Conservation (phyloP, 495 filamentous ascomycete genomes). For the Xylaria longipes region DNA sequence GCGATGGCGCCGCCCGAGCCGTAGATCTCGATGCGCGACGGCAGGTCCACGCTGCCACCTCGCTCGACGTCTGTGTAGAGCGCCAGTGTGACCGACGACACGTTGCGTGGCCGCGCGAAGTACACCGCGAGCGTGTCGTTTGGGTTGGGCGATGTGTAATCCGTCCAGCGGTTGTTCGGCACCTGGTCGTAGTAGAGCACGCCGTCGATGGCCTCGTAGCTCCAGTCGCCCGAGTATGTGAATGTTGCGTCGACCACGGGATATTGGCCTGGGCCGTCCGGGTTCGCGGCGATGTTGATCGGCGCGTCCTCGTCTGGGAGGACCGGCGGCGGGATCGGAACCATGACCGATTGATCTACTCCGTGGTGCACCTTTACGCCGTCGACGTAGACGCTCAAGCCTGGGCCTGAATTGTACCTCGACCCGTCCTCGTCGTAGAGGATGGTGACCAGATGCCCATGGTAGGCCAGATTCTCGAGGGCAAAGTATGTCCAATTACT, state of each 20-base stretch:
- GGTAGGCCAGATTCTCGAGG: constrained; percentile 52
- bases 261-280: constrained; percentile 45
- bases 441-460: constrained; percentile 50
- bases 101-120: constrained; percentile 47
- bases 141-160: constrained; percentile 43
- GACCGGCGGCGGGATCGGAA: constrained; percentile 33
- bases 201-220: constrained; percentile 53
- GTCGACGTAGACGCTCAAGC: constrained; percentile 49
- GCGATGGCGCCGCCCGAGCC: constrained; percentile 40
- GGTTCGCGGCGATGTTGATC: constrained; percentile 53
- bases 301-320: constrained; percentile 29
- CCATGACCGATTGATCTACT: constrained; percentile 21
- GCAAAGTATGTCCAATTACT: constrained; percentile 53
- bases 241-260: constrained; percentile 46
- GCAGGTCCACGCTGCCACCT: constrained; percentile 47
- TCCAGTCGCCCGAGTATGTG: constrained; percentile 40
- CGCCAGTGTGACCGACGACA: constrained; percentile 49
- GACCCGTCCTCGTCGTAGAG: constrained; percentile 50
- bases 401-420: constrained; percentile 42
- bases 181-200: constrained; percentile 51
- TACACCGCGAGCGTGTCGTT: constrained; percentile 49
- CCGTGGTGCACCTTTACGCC: constrained; percentile 39
- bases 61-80: constrained; percentile 46
- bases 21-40: constrained; percentile 45
- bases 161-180: constrained; percentile 55